phyloP scores from a whole-genome alignment of 768 basidiomycete genomes.

The Pisolithus orientalis region DNA sequence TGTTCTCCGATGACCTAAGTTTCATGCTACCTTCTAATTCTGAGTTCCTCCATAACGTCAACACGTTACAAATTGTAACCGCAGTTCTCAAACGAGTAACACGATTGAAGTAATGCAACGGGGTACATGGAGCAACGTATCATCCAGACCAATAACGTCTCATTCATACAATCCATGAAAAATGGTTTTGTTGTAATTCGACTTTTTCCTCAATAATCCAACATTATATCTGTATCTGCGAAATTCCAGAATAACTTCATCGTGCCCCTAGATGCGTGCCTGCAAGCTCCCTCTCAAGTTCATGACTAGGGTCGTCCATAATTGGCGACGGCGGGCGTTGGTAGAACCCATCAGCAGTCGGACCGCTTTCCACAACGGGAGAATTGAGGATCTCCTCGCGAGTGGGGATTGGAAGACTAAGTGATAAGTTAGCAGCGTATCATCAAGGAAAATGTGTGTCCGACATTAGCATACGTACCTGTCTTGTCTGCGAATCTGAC shows the following conservation, averaged over 20 bases:
- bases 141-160: too few relatives aligned
- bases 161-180: too few relatives aligned
- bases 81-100: too few relatives aligned
- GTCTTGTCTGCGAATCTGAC: constrained; percentile 72
- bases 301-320: constrained; percentile 81
- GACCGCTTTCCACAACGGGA: constrained; percentile 57
- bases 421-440: not conserved
- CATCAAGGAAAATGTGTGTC: not conserved
- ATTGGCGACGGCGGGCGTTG: constrained; percentile 58
- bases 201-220: not conserved
- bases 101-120: too few relatives aligned
- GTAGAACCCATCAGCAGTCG: constrained; percentile 48
- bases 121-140: too few relatives aligned
- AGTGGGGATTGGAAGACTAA: constrained; percentile 70
- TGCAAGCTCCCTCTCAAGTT: constrained; percentile 82
- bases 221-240: not conserved
- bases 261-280: constrained; percentile 49
- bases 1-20: too few relatives aligned
- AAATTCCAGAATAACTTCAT: constrained; percentile 7
- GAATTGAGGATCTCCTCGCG: constrained; percentile 79
- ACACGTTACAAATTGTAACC: too few relatives aligned
- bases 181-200: too few relatives aligned
- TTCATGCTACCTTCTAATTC: too few relatives aligned
- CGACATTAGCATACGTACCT: constrained; percentile 38
- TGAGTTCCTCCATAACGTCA: too few relatives aligned